Evolutionary conservation across 164 flowering plant genomes (phyloP).

Genomic region (Sedum album): DNA sequence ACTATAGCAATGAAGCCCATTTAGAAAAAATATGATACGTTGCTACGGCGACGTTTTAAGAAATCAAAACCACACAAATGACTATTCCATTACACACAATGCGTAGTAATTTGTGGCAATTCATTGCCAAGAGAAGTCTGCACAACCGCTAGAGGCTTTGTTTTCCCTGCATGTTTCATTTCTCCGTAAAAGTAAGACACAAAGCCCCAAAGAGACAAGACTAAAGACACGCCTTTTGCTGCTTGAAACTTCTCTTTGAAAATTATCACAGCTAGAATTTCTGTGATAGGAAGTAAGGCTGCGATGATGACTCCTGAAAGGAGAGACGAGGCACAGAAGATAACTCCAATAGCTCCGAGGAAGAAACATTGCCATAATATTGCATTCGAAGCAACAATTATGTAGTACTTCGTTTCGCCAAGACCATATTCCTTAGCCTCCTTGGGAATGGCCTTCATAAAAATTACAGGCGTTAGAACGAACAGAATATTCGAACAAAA

Average conservation of each 20-base stretch:
- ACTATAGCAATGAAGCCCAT: too few species aligned
- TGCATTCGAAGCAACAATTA: slow-evolving; percentile 16
- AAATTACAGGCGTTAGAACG: too few species aligned
- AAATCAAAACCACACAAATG: too few species aligned
- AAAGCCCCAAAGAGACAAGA: slow-evolving; percentile 27
- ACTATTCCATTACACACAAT: too few species aligned
- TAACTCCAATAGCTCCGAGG: slow-evolving; percentile 27
- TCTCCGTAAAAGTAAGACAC: slow-evolving; percentile 25
- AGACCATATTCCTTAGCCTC: slow-evolving; percentile 23
- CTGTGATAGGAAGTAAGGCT: slow-evolving; percentile 21
- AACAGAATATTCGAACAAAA: too few species aligned
- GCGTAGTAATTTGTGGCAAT: too few species aligned
- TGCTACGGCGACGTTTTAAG: too few species aligned
- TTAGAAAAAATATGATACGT: too few species aligned
- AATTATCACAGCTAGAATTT: slow-evolving; percentile 23
- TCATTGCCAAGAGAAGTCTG: neutral
- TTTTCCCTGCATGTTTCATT: slow-evolving; percentile 10
- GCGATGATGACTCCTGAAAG: slow-evolving; percentile 21
- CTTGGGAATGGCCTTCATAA: slow-evolving; percentile 23
- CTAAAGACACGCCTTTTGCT: slow-evolving; percentile 24
- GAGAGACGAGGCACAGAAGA: slow-evolving; percentile 22
- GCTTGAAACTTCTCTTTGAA: slow-evolving; percentile 23
- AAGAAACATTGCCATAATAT: slow-evolving; percentile 23
- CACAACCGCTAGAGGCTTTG: neutral
- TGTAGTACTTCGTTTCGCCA: slow-evolving; percentile 21